Base-by-base conservation (phyloP, 192 early-diverging fungal genomes). In the Rhizoclosmatium globosum region DNA sequence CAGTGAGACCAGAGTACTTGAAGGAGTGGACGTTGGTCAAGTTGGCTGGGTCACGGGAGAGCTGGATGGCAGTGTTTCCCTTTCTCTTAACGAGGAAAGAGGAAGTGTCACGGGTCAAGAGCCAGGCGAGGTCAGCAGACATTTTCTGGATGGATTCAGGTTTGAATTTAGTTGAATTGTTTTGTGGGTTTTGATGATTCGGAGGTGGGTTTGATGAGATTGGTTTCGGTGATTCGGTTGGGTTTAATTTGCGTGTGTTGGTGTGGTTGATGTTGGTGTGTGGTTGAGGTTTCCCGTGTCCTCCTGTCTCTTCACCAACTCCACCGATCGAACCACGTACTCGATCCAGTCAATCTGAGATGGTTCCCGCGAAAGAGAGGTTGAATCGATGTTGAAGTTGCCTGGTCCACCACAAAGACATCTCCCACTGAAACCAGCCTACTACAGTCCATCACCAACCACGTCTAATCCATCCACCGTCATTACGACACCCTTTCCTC, bases 51-150 rank as follows among this genome's bases (percentile, higher is more conserved):
- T 76, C 74, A 41, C 74, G 74, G 38, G 74, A 66, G 31, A 76
- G 46, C 74, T 76, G 74, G 64, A 76, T 62, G 45, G 57, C 11
- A 38, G 41, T 41, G 64, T 76, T 76, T 76, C 93, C 93, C 81
- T 87, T 86, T 57, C 94, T 88, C 91, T 96, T 96, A 78, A 95
- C 90, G 68, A 96, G 84, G 88, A 90, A 96, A 76, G 92, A 90
- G 85, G 88, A 91, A 80, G 93, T 91, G 86, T 91, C 92, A 87
- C 93, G 89, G 83, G 91, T 88, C 81, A 88, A 85, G 85, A 90
- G 81, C 83, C 85, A 87, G 70, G 86, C 69, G 45, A 89, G 50
- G 81, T 89, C 87, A 74, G 83, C 67, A 46, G 79, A 80, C 79
- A 80, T 80, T 4, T 65, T 56, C 53, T 56, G 53, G 19, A 15